Evolutionary conservation across 768 basidiomycete genomes (phyloP).

Genomic region (Kockovaella imperatae): DNA sequence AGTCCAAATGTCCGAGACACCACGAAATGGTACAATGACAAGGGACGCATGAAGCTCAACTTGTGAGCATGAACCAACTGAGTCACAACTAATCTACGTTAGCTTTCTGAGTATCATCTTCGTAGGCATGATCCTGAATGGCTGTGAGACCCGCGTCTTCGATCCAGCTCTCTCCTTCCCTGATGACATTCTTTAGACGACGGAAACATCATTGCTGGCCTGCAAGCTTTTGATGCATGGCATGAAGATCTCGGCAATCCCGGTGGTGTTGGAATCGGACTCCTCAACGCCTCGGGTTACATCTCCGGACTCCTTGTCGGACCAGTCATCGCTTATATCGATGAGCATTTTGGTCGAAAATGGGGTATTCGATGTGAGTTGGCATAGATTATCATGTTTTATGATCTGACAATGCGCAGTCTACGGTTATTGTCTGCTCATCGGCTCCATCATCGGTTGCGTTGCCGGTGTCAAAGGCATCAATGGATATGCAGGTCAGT

Average conservation of each 20-base stretch:
- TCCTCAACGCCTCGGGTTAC: slow-evolving; percentile 42
- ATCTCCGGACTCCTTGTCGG: slow-evolving; percentile 44
- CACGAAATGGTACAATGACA: slow-evolving; percentile 42
- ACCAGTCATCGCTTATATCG: slow-evolving; percentile 43
- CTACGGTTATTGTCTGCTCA: slow-evolving; percentile 42
- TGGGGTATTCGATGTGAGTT: slow-evolving; percentile 45
- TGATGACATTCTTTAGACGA: slow-evolving; percentile 30
- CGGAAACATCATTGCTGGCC: slow-evolving; percentile 41
- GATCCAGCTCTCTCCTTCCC: background rate
- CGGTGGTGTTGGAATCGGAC: slow-evolving; percentile 33
- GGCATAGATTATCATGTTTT: background rate
- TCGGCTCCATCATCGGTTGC: slow-evolving; percentile 44
- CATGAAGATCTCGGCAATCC: slow-evolving; percentile 43
- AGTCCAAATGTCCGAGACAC: slow-evolving; percentile 44
- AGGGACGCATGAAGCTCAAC: slow-evolving; percentile 45
- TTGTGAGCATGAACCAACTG: slow-evolving; percentile 35
- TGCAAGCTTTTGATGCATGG: slow-evolving; percentile 45
- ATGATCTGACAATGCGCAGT: slow-evolving; percentile 16
- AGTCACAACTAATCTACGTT: background rate
- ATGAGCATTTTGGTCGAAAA: slow-evolving; percentile 43
- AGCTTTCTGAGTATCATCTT: slow-evolving; percentile 45
- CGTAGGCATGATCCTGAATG: slow-evolving; percentile 45
- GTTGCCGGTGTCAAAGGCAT: slow-evolving; percentile 41
- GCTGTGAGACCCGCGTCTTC: slow-evolving; percentile 28
- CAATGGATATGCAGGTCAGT: slow-evolving; percentile 44